phyloP scores from a whole-genome alignment of 1,139 yeast species.

The Yamadazyma triangularis region DNA sequence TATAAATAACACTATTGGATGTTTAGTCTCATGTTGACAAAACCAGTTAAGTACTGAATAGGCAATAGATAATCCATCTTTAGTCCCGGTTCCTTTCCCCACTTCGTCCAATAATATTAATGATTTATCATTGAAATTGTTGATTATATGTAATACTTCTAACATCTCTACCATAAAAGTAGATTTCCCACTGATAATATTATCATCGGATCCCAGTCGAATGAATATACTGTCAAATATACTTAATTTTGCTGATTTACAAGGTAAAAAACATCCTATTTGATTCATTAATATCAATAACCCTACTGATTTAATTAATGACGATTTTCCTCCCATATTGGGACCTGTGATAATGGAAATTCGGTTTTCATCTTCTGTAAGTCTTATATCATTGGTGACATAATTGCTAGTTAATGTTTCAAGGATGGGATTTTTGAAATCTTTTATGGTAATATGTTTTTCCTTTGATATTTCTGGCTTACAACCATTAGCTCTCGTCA shows the following conservation, averaged over 20 bases:
- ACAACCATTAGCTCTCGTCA: conserved; percentile 44
- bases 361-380: conserved; percentile 41
- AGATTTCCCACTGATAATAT: conserved; percentile 62
- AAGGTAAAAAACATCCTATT: conserved; percentile 87
- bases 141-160: conserved; percentile 58
- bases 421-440: conserved; percentile 78
- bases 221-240: conserved; percentile 54
- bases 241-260: conserved; percentile 45
- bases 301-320: conserved; percentile 88
- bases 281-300: conserved; percentile 86
- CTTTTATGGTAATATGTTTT: conserved; percentile 48
- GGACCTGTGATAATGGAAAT: conserved; percentile 87
- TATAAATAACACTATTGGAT: conserved; percentile 67
- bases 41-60: conserved; percentile 68
- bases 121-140: conserved; percentile 41
- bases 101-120: conserved; percentile 80
- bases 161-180: conserved; percentile 74
- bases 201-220: conserved; percentile 74
- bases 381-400: conserved; percentile 65
- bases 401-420: conserved; percentile 50
- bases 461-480: conserved; percentile 55
- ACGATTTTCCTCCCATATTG: conserved; percentile 98
- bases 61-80: conserved; percentile 88
- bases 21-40: conserved; percentile 31
- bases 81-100: conserved; percentile 84